A percentile compares a stretch with the other conserved stretches of the same genome.
Conservation (phyloP, 805 yeast genomes). For the Starmerella asiatica region DNA sequence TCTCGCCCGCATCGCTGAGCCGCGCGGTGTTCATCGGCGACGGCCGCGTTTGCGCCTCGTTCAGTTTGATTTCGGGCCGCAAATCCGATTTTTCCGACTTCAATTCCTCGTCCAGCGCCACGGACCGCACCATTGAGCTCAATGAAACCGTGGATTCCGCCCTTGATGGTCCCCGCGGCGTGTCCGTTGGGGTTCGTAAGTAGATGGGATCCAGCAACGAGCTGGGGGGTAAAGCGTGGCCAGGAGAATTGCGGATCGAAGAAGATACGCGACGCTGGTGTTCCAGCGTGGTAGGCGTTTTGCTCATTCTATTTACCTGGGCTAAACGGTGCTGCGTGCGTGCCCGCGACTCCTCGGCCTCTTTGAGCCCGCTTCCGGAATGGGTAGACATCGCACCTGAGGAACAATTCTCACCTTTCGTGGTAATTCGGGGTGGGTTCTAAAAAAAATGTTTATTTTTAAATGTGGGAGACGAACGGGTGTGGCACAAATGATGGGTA, state of each 20-base stretch:
- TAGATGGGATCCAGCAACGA: too few relatives aligned
- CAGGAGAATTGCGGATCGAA: neutral
- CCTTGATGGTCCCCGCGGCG: slow-evolving; percentile 7
- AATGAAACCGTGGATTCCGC: slow-evolving; percentile 9
- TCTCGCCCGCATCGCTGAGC: neutral
- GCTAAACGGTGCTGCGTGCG: slow-evolving; percentile 16
- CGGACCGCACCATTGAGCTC: slow-evolving; percentile 10
- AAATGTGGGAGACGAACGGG: too few relatives aligned
- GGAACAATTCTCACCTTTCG: too few relatives aligned
- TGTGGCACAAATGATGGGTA: too few relatives aligned
- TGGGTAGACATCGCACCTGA: too few relatives aligned
- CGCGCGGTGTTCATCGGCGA: neutral
- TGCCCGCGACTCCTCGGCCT: neutral
- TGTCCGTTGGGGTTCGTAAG: slow-evolving; percentile 1
- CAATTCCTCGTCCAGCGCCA: slow-evolving; percentile 3
- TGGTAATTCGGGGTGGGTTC: too few relatives aligned
- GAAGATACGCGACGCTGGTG: slow-evolving; percentile 8
- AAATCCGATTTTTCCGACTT: neutral
- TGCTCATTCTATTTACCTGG: slow-evolving; percentile 19
- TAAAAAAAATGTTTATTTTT: too few relatives aligned
- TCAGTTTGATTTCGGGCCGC: neutral
- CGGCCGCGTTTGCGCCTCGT: neutral
- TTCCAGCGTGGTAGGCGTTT: slow-evolving; percentile 9
- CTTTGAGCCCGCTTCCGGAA: neutral
- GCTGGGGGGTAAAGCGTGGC: neutral